A percentile compares a stretch with the other conserved stretches of the same genome.
These are phyloP conservation scores for Yarrowia porcina DNA, from an alignment of 805 yeast species.

Conservation along the genomic window DNA sequence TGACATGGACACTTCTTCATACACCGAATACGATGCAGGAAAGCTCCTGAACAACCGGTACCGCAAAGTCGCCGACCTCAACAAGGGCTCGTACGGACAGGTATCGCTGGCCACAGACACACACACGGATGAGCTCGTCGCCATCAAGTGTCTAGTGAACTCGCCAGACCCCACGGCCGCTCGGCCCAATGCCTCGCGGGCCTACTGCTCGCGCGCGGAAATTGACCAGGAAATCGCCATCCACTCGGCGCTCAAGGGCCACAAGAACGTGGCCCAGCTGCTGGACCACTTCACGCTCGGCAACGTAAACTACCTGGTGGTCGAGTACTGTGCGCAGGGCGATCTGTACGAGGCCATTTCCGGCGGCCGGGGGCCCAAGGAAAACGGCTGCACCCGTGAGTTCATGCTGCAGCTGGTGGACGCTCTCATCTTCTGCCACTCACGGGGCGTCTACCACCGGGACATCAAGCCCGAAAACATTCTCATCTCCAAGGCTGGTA, in stretches of 20 bases:
- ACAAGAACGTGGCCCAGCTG: slow-evolving; percentile 73
- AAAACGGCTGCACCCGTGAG: slow-evolving; percentile 50
- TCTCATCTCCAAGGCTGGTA: slow-evolving; percentile 58
- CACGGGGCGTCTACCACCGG: slow-evolving; percentile 81
- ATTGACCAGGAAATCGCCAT: slow-evolving; percentile 57
- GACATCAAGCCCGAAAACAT: slow-evolving; percentile 96
- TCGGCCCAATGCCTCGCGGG: slow-evolving; percentile 5
- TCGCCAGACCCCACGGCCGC: slow-evolving; percentile 11
- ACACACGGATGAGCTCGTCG: slow-evolving; percentile 54
- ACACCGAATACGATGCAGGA: slow-evolving; percentile 23
- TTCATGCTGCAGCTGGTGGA: slow-evolving; percentile 75
- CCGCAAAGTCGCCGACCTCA: slow-evolving; percentile 56
- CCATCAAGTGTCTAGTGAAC: slow-evolving; percentile 67
- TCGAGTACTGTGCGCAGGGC: slow-evolving; percentile 84
- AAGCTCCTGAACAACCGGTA: slow-evolving; percentile 58
- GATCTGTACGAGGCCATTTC: slow-evolving; percentile 86
- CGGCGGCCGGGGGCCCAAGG: slow-evolving; percentile 51
- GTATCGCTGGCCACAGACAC: slow-evolving; percentile 82
- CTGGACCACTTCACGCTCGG: slow-evolving; percentile 66
- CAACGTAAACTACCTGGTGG: slow-evolving; percentile 55
- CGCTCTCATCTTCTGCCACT: slow-evolving; percentile 73
- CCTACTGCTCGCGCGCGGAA: slow-evolving; percentile 29
- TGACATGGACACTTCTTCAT: slow-evolving; percentile 16
- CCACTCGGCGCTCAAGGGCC: slow-evolving; percentile 71
- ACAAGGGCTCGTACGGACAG: slow-evolving; percentile 91